phyloP scores from a whole-genome alignment of 176 grass and related monocot species.

The Aegilops bicornis region DNA sequence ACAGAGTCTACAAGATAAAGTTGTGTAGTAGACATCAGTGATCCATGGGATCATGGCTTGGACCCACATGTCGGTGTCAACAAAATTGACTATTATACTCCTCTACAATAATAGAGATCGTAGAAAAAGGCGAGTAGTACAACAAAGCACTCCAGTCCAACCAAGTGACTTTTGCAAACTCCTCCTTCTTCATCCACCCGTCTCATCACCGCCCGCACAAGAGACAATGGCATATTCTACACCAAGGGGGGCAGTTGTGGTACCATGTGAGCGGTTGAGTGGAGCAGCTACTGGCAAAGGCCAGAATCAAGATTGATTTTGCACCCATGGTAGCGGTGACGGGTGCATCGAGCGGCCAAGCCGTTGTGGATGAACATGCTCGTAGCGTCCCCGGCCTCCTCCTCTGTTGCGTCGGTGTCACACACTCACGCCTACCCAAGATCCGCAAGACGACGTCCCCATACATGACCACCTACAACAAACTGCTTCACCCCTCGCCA shows the following conservation, averaged over 20 bases:
- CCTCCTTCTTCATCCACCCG: too few species aligned
- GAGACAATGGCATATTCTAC: too few species aligned
- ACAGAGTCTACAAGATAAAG: too few species aligned
- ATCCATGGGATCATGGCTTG: too few species aligned
- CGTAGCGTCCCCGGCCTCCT: not conserved
- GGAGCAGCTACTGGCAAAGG: not conserved
- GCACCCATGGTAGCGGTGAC: slow-evolving; percentile 29
- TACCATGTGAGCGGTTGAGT: not conserved
- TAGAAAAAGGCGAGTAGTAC: too few species aligned
- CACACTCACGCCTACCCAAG: not conserved
- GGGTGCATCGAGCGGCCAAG: not conserved
- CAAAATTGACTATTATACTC: too few species aligned
- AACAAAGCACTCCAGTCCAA: too few species aligned
- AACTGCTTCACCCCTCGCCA: slow-evolving; percentile 91
- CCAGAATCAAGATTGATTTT: not conserved
- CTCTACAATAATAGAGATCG: too few species aligned
- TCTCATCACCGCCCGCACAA: too few species aligned
- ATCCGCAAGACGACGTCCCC: slow-evolving; percentile 68
- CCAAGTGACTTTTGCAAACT: too few species aligned
- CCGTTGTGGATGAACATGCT: slow-evolving; percentile 47
- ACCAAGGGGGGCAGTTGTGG: not conserved
- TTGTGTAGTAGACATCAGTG: too few species aligned
- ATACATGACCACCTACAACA: slow-evolving; percentile 68
- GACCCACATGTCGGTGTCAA: too few species aligned
- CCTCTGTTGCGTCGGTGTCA: not conserved